Percentiles rank a stretch among this genome's conserved stretches.
phyloP scores from a whole-genome alignment of 2,329 filamentous ascomycete genomes.

The Penicillium frequentans region DNA sequence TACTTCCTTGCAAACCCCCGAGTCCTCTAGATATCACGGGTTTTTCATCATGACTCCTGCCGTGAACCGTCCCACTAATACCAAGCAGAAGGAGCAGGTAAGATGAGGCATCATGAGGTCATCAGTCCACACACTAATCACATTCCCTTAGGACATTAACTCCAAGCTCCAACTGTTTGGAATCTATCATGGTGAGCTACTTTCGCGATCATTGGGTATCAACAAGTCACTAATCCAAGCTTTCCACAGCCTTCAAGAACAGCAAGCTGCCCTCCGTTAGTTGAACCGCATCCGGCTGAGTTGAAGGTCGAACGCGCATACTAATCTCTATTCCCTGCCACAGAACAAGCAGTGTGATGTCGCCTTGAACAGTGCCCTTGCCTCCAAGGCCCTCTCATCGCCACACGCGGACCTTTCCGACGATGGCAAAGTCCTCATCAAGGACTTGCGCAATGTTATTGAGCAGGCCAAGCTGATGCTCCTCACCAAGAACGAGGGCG shows the following conservation, averaged over 20 bases:
- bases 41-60: conserved; percentile 30
- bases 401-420: conserved; percentile 76
- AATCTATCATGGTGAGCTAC: conserved; percentile 64
- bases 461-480: conserved; percentile 81
- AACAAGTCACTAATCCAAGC: conserved; percentile 9
- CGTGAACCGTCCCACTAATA: conserved; percentile 73
- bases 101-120: not conserved
- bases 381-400: conserved; percentile 65
- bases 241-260: conserved; percentile 68
- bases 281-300: conserved; percentile 13
- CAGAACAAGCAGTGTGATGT: conserved; percentile 95
- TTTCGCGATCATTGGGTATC: not conserved
- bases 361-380: conserved; percentile 83
- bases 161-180: conserved; percentile 94
- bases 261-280: conserved; percentile 89
- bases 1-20: not conserved
- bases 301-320: not conserved
- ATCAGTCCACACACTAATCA: not conserved
- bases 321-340: conserved; percentile 5
- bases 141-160: conserved; percentile 65
- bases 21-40: not conserved
- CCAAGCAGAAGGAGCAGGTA: conserved; percentile 72
- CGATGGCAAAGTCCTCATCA: conserved; percentile 77
- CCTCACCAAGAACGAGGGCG: conserved; percentile 91
- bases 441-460: conserved; percentile 76